Evolutionary conservation across 257 asterid species (phyloP).

Genomic region (Lithospermum erythrorhizon): DNA sequence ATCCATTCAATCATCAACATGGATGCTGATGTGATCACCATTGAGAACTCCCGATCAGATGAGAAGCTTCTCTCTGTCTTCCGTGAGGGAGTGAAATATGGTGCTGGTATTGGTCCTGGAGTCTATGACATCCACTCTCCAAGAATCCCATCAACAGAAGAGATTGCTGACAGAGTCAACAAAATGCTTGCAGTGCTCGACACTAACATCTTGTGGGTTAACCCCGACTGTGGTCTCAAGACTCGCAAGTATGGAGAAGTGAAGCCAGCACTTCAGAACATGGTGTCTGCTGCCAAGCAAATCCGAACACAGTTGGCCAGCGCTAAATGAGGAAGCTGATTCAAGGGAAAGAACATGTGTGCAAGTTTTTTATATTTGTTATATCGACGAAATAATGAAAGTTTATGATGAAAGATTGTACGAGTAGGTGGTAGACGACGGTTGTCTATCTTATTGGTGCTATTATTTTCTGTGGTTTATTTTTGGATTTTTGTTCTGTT

Average conservation of each 20-base stretch:
- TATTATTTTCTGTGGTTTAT: neutral
- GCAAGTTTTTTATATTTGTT: neutral
- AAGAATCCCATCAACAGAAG: slow-evolving; percentile 84
- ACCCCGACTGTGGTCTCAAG: slow-evolving; percentile 97
- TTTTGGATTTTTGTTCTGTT: too few relatives aligned
- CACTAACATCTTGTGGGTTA: slow-evolving; percentile 94
- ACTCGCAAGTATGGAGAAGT: slow-evolving; percentile 85
- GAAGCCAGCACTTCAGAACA: slow-evolving; percentile 76
- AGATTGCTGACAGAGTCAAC: slow-evolving; percentile 79
- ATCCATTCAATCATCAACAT: slow-evolving; percentile 92
- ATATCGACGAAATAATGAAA: neutral
- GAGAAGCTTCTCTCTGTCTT: slow-evolving; percentile 93
- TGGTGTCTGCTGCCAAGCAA: slow-evolving; percentile 80
- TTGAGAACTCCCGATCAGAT: slow-evolving; percentile 92
- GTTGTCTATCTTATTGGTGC: neutral
- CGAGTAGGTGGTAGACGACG: neutral
- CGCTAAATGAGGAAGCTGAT: slow-evolving; percentile 32
- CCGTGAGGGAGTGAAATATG: slow-evolving; percentile 91
- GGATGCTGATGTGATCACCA: slow-evolving; percentile 97
- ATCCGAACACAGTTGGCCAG: slow-evolving; percentile 70
- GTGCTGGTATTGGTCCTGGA: slow-evolving; percentile 98
- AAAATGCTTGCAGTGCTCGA: slow-evolving; percentile 97
- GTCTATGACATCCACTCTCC: slow-evolving; percentile 97
- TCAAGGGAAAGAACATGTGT: neutral
- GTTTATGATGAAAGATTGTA: neutral